phyloP scores from a whole-genome alignment of 139 green algal genomes.

The Parachlorella kessleri region DNA sequence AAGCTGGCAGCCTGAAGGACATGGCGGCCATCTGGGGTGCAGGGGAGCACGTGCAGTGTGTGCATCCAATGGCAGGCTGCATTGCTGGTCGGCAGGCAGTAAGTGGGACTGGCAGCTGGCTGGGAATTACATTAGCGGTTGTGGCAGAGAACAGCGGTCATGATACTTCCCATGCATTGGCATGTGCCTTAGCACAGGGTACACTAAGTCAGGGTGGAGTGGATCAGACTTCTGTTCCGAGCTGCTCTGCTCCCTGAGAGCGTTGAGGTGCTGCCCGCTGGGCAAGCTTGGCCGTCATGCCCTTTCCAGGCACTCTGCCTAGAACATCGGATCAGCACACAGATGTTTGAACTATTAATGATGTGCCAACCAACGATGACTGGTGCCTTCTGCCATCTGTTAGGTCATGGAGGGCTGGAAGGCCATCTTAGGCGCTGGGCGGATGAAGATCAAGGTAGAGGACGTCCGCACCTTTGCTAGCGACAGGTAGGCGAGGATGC shows the following conservation, averaged over 20 bases:
- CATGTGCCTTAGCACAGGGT: no score
- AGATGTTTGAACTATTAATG: neutral
- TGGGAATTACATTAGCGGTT: no score
- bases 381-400: neutral
- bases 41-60: slow-evolving; percentile 84
- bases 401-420: slow-evolving; percentile 86
- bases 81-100: slow-evolving; percentile 75
- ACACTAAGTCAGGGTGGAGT: no score
- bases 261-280: no score
- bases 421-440: slow-evolving; percentile 58
- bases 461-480: slow-evolving; percentile 71
- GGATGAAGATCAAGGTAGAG: slow-evolving; percentile 69
- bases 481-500: slow-evolving; percentile 18
- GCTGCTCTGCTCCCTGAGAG: no score
- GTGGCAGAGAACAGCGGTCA: no score
- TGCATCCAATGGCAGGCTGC: slow-evolving; percentile 73
- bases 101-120: no score
- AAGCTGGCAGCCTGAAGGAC: slow-evolving; percentile 53
- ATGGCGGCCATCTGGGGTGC: slow-evolving; percentile 79
- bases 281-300: no score
- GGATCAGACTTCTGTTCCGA: no score
- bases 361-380: neutral
- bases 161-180: no score
- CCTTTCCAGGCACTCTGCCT: no score
- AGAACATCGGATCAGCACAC: no score